These are phyloP conservation scores for Agrocybe chaxingu DNA, from an alignment of 768 basidiomycete species.

Conservation along the genomic window DNA sequence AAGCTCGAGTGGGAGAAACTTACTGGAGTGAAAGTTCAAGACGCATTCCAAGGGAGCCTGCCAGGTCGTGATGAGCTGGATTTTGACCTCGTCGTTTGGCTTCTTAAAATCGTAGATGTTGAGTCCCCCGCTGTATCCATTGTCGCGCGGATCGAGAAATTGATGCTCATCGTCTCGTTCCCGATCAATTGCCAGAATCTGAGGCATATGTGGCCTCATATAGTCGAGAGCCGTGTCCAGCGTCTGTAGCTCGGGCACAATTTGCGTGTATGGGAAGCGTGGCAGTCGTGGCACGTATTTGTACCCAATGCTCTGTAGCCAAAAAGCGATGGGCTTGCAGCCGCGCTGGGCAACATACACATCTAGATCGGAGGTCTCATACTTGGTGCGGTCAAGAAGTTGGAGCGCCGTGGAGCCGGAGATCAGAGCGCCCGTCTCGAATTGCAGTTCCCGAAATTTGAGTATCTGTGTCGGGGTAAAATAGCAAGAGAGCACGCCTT, in stretches of 20 bases:
- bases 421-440: conserved; percentile 6
- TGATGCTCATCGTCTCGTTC: too few species aligned
- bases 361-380: background rate
- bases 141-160: too few species aligned
- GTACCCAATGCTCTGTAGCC: background rate
- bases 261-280: too few species aligned
- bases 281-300: background rate
- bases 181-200: too few species aligned
- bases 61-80: conserved; percentile 35
- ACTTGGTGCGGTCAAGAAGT: conserved; percentile 9
- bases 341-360: background rate
- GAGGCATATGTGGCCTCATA: too few species aligned
- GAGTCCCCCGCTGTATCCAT: too few species aligned
- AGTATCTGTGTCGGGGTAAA: conserved; percentile 5
- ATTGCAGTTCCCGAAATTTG: conserved; percentile 11
- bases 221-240: too few species aligned
- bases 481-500: conserved; percentile 1
- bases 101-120: too few species aligned
- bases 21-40: conserved; percentile 24
- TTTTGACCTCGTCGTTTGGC: conserved; percentile 6
- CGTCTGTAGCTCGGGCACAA: too few species aligned
- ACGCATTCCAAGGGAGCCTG: conserved; percentile 24
- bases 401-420: conserved; percentile 13
- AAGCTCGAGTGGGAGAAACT: background rate
- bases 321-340: background rate